Percentiles rank a stretch among this genome's conserved stretches.
These are phyloP conservation scores for Wickerhamiella dianesei DNA, from an alignment of 805 yeast genomes.

Conservation along the genomic window DNA sequence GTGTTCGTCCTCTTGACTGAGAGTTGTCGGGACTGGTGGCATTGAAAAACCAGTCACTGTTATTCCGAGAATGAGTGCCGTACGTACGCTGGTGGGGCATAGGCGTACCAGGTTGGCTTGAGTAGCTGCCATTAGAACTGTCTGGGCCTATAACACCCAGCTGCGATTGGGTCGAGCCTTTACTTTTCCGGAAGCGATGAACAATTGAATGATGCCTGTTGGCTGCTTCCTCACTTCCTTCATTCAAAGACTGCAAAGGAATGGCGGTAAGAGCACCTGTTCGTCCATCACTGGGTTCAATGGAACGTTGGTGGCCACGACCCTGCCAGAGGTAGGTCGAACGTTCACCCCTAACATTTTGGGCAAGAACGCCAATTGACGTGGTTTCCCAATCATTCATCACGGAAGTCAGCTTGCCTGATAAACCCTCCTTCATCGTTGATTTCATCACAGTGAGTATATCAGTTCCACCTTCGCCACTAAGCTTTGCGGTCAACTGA, in stretches of 20 bases:
- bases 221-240: neutral
- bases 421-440: constrained; percentile 48
- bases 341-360: constrained; percentile 17
- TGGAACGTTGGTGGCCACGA: constrained; percentile 10
- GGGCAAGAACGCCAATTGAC: constrained; percentile 14
- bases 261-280: constrained; percentile 4
- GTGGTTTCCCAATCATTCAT: constrained; percentile 18
- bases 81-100: neutral
- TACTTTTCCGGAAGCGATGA: neutral
- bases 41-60: neutral
- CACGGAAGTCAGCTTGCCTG: constrained; percentile 15
- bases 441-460: constrained; percentile 43
- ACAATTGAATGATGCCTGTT: neutral
- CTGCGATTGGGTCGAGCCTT: neutral
- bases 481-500: constrained; percentile 34
- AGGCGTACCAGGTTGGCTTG: neutral
- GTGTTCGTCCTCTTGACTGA: too few relatives aligned
- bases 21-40: neutral
- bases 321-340: constrained; percentile 18
- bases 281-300: neutral
- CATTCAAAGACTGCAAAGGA: constrained; percentile 4
- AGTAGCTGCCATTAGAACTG: neutral
- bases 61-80: neutral
- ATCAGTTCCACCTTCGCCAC: constrained; percentile 18
- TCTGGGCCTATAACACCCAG: neutral